A percentile compares a stretch with the other conserved stretches of the same genome.
phyloP scores from a whole-genome alignment of 345 rosid species.

The Tarenaya hassleriana region DNA sequence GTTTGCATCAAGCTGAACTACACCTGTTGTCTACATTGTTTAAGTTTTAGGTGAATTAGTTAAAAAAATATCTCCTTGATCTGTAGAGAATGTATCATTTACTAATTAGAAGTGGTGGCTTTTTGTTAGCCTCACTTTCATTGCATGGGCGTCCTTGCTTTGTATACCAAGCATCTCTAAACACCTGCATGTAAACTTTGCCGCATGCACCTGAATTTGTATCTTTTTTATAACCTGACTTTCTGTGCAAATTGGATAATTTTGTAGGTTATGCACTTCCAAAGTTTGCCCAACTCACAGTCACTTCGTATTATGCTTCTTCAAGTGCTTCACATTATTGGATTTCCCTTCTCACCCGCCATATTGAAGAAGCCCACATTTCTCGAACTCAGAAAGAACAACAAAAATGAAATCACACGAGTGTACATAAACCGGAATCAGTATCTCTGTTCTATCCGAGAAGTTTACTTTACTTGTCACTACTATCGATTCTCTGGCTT shows the following conservation, averaged over 20 bases:
- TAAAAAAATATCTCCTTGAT: neutral
- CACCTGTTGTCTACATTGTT: neutral
- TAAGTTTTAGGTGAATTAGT: neutral
- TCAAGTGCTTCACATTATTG: constrained; percentile 92
- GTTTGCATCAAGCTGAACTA: neutral
- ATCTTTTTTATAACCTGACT: constrained; percentile 6
- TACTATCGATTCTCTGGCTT: too few relatives aligned
- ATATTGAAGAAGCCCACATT: constrained; percentile 53
- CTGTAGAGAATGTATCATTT: neutral
- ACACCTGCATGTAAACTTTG: neutral
- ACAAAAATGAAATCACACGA: constrained; percentile 30
- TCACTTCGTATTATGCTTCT: constrained; percentile 83
- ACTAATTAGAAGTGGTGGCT: constrained; percentile 9
- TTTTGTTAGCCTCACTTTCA: constrained; percentile 5
- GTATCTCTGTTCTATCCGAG: constrained; percentile 11
- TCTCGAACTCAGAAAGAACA: constrained; percentile 42
- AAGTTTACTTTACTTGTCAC: too few relatives aligned
- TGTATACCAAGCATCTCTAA: neutral
- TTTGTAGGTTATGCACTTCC: constrained; percentile 76
- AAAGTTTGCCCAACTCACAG: constrained; percentile 70
- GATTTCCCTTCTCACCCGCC: constrained; percentile 72
- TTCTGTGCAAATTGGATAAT: constrained; percentile 10
- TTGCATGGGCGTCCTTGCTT: constrained; percentile 3
- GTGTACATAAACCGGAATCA: constrained; percentile 2
- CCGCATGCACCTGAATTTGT: constrained; percentile 15